phyloP scores from a whole-genome alignment of 2,329 filamentous ascomycete species.

The Pseudogymnoascus sp. region DNA sequence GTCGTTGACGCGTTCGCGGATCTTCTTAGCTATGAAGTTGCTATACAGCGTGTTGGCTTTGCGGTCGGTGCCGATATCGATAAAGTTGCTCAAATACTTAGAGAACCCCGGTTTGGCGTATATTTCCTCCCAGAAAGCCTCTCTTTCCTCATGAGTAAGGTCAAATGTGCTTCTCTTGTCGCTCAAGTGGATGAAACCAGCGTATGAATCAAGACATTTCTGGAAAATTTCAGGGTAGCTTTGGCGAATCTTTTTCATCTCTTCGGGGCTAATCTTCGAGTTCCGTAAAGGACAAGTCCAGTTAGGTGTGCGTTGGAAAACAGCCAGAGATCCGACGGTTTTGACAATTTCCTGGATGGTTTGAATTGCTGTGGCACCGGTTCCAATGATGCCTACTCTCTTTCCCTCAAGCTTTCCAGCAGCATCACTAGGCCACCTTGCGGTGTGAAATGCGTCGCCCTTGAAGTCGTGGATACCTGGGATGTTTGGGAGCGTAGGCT shows the following conservation, averaged over 20 bases:
- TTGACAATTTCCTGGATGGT: slow-evolving; percentile 24
- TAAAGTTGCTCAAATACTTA: slow-evolving; percentile 26
- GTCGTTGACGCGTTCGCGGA: slow-evolving; percentile 29
- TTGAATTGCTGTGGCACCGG: slow-evolving; percentile 23
- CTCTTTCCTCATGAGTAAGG: slow-evolving; percentile 26
- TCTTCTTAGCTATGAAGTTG: slow-evolving; percentile 30
- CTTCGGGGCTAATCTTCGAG: slow-evolving; percentile 22
- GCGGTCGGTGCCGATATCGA: slow-evolving; percentile 24
- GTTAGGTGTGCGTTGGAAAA: slow-evolving; percentile 23
- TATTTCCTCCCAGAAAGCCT: slow-evolving; percentile 24
- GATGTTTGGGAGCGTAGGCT: slow-evolving; percentile 10
- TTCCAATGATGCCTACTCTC: slow-evolving; percentile 15
- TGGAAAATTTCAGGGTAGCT: slow-evolving; percentile 28
- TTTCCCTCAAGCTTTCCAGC: slow-evolving; percentile 16
- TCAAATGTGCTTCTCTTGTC: slow-evolving; percentile 26
- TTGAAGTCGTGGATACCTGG: slow-evolving; percentile 11
- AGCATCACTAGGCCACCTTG: slow-evolving; percentile 8
- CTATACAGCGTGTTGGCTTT: slow-evolving; percentile 25
- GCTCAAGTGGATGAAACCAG: slow-evolving; percentile 26
- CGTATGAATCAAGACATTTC: slow-evolving; percentile 19
- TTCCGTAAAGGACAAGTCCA: slow-evolving; percentile 13
- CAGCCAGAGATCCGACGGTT: slow-evolving; percentile 33
- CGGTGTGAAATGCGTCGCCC: slow-evolving; percentile 9
- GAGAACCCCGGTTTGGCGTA: slow-evolving; percentile 33
- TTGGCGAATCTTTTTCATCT: slow-evolving; percentile 23